Evolutionary conservation across 2,329 filamentous ascomycete genomes (phyloP), one percentile per base, ranked within the genome.

Genomic region (Amauroascus verrucosus): DNA sequence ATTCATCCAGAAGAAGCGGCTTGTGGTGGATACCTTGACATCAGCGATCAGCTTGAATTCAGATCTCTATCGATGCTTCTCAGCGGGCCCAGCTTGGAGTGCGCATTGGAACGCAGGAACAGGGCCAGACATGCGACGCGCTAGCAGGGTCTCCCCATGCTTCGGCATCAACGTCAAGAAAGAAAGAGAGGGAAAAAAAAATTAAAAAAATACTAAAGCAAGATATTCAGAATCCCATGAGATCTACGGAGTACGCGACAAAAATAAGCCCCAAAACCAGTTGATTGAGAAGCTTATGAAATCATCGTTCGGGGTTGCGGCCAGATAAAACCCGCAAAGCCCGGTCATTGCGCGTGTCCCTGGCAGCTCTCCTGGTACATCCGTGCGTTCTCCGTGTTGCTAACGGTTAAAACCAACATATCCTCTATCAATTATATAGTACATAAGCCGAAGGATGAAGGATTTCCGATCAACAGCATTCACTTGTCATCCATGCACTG

Each of bases 121-220:
- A 38, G 22, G 20, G 20, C 46, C 46, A 28, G 33, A 18, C 46
- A 38, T 48, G 46, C 32, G 33, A 48, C 33, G 46, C 46, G 46
- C 46, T 48, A 48, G 33, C 33, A 38, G 14, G 46, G 32, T 7
- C 32, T 37, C 46, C 46, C 32, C 46, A 38, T 37, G 45, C 22
- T 47, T 24, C 30, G 30, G 30, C 30, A 14, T 47, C 45, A 47
- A 35, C 28, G 20, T 35, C 30, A 24, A 9, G 18, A 13, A 41
- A 11, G n/a, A 46, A 32, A 22, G 7, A 14, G 14, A 45, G 8
- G n/a, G n/a, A 46, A 28, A 33, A n/a, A n/a, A n/a, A n/a, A n/a
- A n/a, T n/a, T n/a, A n/a, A n/a, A n/a, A n/a, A n/a, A n/a, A n/a
- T n/a, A n/a, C n/a, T n/a, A n/a, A n/a, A 24, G 48, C 35, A 41